These are phyloP conservation scores for Pseudogymnoascus sp. DNA, from an alignment of 2,329 filamentous ascomycete genomes.

Conservation along the genomic window DNA sequence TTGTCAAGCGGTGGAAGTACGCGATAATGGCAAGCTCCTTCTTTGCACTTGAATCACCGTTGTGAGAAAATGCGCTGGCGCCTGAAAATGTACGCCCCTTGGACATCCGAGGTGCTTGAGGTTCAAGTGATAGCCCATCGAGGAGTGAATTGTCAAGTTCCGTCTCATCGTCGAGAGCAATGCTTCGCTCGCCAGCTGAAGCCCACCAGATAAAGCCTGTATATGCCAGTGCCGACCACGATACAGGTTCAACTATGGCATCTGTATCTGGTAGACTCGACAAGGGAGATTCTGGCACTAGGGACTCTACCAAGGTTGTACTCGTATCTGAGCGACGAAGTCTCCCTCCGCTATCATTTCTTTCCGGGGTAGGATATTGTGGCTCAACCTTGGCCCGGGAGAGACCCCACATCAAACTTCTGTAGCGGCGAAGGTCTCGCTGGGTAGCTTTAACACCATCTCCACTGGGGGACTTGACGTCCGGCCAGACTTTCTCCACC, in stretches of 20 bases:
- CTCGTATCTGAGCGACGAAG: background rate
- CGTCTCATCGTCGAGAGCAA: conserved; percentile 52
- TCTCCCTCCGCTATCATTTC: background rate
- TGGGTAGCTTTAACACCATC: conserved; percentile 74
- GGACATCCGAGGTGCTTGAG: conserved; percentile 18
- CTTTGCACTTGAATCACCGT: conserved; percentile 26
- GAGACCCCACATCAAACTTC: conserved; percentile 57
- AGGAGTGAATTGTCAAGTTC: conserved; percentile 47
- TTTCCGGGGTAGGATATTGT: background rate
- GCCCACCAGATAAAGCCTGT: conserved; percentile 87
- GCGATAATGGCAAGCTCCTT: conserved; percentile 63
- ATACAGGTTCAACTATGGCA: conserved; percentile 51
- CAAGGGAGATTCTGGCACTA: conserved; percentile 19
- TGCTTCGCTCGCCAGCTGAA: conserved; percentile 64
- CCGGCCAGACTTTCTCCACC: conserved; percentile 62
- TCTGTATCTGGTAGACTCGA: conserved; percentile 42
- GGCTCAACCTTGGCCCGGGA: conserved; percentile 28
- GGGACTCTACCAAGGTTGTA: background rate
- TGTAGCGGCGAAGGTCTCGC: conserved; percentile 75
- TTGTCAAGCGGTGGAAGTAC: conserved; percentile 72
- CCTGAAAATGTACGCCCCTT: conserved; percentile 33
- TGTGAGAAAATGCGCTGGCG: conserved; percentile 19
- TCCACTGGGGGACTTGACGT: conserved; percentile 57
- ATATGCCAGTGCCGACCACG: conserved; percentile 69
- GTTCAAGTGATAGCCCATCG: conserved; percentile 39